Conservation (phyloP, 192 early-diverging fungal species). For the Coemansia sp. region DNA sequence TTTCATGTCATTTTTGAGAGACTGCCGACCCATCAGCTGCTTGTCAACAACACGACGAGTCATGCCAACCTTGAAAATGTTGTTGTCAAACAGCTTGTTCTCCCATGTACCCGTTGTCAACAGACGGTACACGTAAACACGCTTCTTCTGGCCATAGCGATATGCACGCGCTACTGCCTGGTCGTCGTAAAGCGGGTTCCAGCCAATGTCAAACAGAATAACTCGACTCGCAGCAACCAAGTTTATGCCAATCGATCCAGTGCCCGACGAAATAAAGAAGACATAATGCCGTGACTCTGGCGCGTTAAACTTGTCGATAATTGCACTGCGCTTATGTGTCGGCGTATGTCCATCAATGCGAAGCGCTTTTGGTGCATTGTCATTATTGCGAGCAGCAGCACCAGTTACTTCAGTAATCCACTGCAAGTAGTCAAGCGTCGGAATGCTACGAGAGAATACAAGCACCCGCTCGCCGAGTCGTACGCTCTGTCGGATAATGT, state of each 20-base stretch:
- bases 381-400: neutral
- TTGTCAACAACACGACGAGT: conserved; percentile 65
- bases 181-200: conserved; percentile 77
- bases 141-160: conserved; percentile 67
- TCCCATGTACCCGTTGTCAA: conserved; percentile 61
- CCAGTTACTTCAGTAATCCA: conserved; percentile 10
- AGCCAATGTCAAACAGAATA: conserved; percentile 70
- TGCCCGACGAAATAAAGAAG: conserved; percentile 62
- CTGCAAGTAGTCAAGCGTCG: conserved; percentile 57
- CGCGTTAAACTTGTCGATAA: conserved; percentile 66
- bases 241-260: conserved; percentile 62
- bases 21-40: conserved; percentile 52
- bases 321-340: conserved; percentile 48
- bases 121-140: conserved; percentile 68
- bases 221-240: conserved; percentile 69
- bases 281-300: conserved; percentile 24
- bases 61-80: conserved; percentile 70
- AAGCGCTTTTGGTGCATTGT: conserved; percentile 11
- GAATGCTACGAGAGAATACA: conserved; percentile 68
- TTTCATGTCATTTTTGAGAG: conserved; percentile 52
- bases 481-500: conserved; percentile 55
- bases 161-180: conserved; percentile 72
- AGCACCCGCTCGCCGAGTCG: conserved; percentile 63
- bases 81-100: conserved; percentile 60
- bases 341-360: conserved; percentile 59